Percentiles rank a stretch among this genome's conserved stretches.
Conservation (phyloP, 805 yeast genomes). For the Candida wancherniae region DNA sequence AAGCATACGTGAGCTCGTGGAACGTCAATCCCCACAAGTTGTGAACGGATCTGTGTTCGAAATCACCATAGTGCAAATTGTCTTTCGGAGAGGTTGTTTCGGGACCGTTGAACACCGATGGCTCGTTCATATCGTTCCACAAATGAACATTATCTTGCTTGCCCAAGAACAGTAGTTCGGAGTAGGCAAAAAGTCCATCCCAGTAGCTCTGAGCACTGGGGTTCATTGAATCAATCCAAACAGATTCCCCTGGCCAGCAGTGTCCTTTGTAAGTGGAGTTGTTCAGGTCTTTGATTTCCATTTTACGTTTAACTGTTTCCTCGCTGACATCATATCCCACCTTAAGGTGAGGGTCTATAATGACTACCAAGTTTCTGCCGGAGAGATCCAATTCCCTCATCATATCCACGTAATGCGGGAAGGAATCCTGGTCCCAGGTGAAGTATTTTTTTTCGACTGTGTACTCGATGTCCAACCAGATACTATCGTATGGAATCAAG, state of each 20-base stretch:
- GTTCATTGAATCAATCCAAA: slow-evolving; percentile 86
- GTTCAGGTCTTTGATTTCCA: slow-evolving; percentile 44
- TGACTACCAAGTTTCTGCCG: slow-evolving; percentile 75
- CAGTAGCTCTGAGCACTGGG: slow-evolving; percentile 59
- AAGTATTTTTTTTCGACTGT: slow-evolving; percentile 83
- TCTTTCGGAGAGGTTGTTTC: slow-evolving; percentile 89
- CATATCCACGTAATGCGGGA: slow-evolving; percentile 74
- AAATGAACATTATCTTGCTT: slow-evolving; percentile 66
- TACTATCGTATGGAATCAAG: slow-evolving; percentile 79
- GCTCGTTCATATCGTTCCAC: slow-evolving; percentile 99
- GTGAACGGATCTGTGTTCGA: slow-evolving; percentile 91
- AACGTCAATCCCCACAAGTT: slow-evolving; percentile 76
- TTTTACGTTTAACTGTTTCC: slow-evolving; percentile 33
- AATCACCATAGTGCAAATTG: slow-evolving; percentile 66
- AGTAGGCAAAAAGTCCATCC: slow-evolving; percentile 47
- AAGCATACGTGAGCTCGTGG: slow-evolving; percentile 74
- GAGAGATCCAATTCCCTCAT: slow-evolving; percentile 57
- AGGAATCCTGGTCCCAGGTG: slow-evolving; percentile 76
- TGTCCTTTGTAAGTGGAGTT: slow-evolving; percentile 68
- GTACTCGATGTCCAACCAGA: slow-evolving; percentile 95
- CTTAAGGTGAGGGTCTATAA: slow-evolving; percentile 91
- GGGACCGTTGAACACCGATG: slow-evolving; percentile 91
- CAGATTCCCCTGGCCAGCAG: slow-evolving; percentile 97
- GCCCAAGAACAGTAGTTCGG: slow-evolving; percentile 28
- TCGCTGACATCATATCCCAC: slow-evolving; percentile 63